Base-by-base conservation (phyloP, 768 basidiomycete species). In the Tricholoma sp. region DNA sequence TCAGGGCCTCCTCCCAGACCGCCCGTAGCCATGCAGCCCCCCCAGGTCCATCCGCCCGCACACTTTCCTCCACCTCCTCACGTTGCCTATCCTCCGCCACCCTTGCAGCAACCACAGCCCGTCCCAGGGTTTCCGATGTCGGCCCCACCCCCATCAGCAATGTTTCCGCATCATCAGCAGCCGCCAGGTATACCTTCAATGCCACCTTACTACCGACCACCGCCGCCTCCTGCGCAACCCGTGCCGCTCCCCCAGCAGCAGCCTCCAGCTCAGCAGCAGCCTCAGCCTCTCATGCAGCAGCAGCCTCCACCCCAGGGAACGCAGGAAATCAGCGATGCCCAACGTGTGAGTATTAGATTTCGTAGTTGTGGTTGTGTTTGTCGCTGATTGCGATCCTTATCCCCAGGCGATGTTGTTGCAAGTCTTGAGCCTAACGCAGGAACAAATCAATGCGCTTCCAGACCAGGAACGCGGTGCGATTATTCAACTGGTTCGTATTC, bases 371-470 rank as follows among this genome's bases (percentile, higher is more conserved):
- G 31, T 43, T 27, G 58, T 51, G 54, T 61, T 61, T 71, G 55
- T 65, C 50, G 11, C 47, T 31, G 52, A 51, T 51, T 39, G 18
- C 47, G 8, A 2, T 24, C 21, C n/a, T 22, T 54, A 50, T 22
- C 16, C 47, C 37, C 63, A 89, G 90, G 79, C 82, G 32, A 89
- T 96, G 85, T 68, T 97, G 54, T 79, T 92, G 71, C 93, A 94
- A 74, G 94, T 98, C 0, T 74, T 98, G 31, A 82, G 78, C 59
- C 70, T 98, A 67, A 87, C 88, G 1, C 85, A 78, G 47, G 92
- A 90, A 46, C 93, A 96, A 69, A 89, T 98, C 60, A 85, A 85
- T 49, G 82, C 82, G 7, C 73, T 97, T 50, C 89, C 92, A 27
- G 86, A 89, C 4, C 77, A 79, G 1, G 93, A 96, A 64, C 79